These are phyloP conservation scores for Colletotrichum lentis DNA, from an alignment of 2,329 filamentous ascomycete genomes.

Conservation along the genomic window DNA sequence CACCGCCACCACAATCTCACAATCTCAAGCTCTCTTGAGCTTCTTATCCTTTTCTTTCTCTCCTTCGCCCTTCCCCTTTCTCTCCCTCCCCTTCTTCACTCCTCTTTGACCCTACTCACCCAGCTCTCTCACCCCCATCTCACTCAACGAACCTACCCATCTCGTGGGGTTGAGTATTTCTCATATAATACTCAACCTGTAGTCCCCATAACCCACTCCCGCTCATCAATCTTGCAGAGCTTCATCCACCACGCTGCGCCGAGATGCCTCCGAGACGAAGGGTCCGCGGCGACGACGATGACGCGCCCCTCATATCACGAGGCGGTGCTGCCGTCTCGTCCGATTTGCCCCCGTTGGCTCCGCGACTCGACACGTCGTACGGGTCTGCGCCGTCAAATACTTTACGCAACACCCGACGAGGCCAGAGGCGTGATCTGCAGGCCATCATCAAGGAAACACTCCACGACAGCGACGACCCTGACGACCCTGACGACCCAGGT, in stretches of 20 bases:
- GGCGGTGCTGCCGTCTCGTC: slow-evolving; percentile 39
- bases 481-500: not conserved
- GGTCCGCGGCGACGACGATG: slow-evolving; percentile 16
- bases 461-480: slow-evolving; percentile 24
- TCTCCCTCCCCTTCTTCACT: not conserved
- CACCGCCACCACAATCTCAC: not conserved
- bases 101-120: not conserved
- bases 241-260: not conserved
- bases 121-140: not conserved
- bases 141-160: not conserved
- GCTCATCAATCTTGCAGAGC: slow-evolving; percentile 13
- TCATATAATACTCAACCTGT: slow-evolving; percentile 15
- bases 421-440: slow-evolving; percentile 38
- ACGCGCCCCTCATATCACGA: slow-evolving; percentile 5
- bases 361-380: slow-evolving; percentile 40
- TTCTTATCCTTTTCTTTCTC: too few species aligned
- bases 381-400: slow-evolving; percentile 39
- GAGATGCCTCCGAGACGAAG: slow-evolving; percentile 36
- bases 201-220: not conserved
- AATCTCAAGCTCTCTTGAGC: not conserved
- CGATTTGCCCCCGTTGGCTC: slow-evolving; percentile 39
- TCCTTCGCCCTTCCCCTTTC: too few species aligned
- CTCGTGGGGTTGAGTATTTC: not conserved
- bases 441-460: slow-evolving; percentile 38
- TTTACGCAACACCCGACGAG: slow-evolving; percentile 40